These are phyloP conservation scores for Leccinum cinnamomeum DNA, from an alignment of 1,284 basidiomycete genomes.

Conservation along the genomic window DNA sequence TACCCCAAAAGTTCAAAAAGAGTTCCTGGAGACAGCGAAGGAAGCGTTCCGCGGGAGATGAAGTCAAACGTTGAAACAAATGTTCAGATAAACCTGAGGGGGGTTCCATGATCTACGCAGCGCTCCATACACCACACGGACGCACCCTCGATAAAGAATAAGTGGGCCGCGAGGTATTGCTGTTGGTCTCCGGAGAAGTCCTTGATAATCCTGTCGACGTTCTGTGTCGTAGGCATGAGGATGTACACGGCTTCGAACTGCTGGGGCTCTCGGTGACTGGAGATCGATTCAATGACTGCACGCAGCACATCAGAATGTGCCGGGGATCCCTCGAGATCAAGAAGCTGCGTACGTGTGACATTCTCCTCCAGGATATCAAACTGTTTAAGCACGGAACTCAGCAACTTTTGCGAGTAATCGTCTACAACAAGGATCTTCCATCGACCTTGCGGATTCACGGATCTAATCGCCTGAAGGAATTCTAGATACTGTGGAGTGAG, in stretches of 20 bases:
- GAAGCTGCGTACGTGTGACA: constrained; percentile 75
- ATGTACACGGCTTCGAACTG: constrained; percentile 91
- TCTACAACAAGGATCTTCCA: constrained; percentile 99
- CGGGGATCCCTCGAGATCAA: constrained; percentile 2
- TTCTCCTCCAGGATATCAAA: constrained; percentile 93
- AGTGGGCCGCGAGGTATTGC: constrained; percentile 86
- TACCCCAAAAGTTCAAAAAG: constrained; percentile 89
- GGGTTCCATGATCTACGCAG: constrained; percentile 5
- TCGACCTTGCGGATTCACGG: constrained; percentile 74
- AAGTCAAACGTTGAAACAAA: constrained; percentile 71
- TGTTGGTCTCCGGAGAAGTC: constrained; percentile 72
- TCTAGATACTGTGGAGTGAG: constrained; percentile 42
- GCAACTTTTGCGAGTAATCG: constrained; percentile 82
- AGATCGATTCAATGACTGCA: constrained; percentile 78
- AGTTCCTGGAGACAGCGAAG: constrained; percentile 79
- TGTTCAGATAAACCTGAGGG: constrained; percentile 65
- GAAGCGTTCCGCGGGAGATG: constrained; percentile 69
- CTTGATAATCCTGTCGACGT: constrained; percentile 87
- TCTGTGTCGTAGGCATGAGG: constrained; percentile 92
- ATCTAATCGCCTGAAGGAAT: constrained; percentile 79
- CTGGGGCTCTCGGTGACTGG: constrained; percentile 72
- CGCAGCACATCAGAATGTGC: constrained; percentile 6
- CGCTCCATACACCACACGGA: constrained; percentile 6
- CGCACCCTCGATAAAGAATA: constrained; percentile 93
- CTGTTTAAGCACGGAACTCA: constrained; percentile 88